These are phyloP conservation scores for Xylaria polymorpha DNA, from an alignment of 2,329 filamentous ascomycete species.

Conservation along the genomic window DNA sequence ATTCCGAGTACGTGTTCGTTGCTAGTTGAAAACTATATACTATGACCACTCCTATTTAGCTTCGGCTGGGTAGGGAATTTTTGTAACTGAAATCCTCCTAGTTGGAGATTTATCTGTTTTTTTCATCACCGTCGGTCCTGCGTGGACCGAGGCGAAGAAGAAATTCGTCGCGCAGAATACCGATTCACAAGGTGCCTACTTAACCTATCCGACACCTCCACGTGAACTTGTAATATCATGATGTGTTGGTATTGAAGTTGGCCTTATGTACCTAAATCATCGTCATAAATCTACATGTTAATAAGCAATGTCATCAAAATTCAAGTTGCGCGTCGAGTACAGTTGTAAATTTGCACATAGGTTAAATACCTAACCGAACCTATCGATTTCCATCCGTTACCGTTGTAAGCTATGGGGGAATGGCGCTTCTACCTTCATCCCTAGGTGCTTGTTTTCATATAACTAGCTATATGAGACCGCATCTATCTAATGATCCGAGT, in stretches of 20 bases:
- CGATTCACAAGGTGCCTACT: no score
- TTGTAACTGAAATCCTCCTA: constrained; percentile 65
- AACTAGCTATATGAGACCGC: not conserved
- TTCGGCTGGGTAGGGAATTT: constrained; percentile 79
- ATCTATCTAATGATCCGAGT: not conserved
- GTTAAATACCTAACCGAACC: no score
- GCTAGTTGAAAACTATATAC: constrained; percentile 89
- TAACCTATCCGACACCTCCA: no score
- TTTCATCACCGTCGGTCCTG: constrained; percentile 65
- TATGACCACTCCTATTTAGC: constrained; percentile 80
- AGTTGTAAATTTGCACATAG: no score
- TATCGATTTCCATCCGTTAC: no score
- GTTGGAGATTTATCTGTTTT: constrained; percentile 51
- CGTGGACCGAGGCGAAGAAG: constrained; percentile 63
- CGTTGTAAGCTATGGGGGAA: no score
- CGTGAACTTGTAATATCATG: not conserved
- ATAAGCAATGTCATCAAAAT: no score
- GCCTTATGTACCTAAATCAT: no score
- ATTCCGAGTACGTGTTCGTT: constrained; percentile 87
- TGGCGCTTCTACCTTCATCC: not conserved
- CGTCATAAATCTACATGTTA: no score
- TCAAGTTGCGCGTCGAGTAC: no score
- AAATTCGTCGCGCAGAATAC: no score
- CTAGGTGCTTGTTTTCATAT: not conserved
- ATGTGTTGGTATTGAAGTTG: no score